Base-by-base conservation (phyloP, 2,329 filamentous ascomycete genomes). In the Fusarium coicis region DNA sequence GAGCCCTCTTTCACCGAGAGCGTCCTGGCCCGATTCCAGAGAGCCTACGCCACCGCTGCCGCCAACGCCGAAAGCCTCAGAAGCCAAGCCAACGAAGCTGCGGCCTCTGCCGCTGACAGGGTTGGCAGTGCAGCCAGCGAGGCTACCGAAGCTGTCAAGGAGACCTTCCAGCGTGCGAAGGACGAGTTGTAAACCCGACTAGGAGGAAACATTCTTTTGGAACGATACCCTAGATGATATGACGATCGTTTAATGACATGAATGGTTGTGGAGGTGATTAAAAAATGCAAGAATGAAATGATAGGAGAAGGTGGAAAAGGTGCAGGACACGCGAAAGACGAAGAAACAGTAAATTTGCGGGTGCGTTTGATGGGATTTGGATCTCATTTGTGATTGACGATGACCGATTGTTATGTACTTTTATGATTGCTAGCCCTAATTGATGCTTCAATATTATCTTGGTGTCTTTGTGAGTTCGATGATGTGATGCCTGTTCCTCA, bases 1-100 rank as follows among this genome's bases (percentile, higher is more conserved):
- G 94, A 97, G 79, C 91, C 93, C 1, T 90, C 91, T 19, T 97
- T 94, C 77, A 95, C 92, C 0, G 93, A 97, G 78, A 95, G 93
- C 66, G 92, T 96, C 7, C 90, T 94, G 82, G 90, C 85, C 58
- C 89, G 92, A 57, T 86, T 97, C 18, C 89, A 89, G 63, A 91
- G 88, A 7, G 93, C 90, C 1, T 96, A 96, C 77, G 89, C 90
- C 30, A 93, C 91, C 0, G 92, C 90, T 3, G 83, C 88, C 4
- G 86, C 89, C 1, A 90, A 86, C 2, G 84, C 87, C 12, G 86
- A 85, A 16, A 87, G 84, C 66, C 68, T 82, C 46, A 81, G 80
- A 15, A 81, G 74, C 60, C 77, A 82, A 34, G 82, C 81, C 12
- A 80, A 78, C 43, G 78, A 76, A 40, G 79, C 79, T 14, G 80